Conservation (phyloP, 2,329 filamentous ascomycete genomes). For the Neonectria faginata region DNA sequence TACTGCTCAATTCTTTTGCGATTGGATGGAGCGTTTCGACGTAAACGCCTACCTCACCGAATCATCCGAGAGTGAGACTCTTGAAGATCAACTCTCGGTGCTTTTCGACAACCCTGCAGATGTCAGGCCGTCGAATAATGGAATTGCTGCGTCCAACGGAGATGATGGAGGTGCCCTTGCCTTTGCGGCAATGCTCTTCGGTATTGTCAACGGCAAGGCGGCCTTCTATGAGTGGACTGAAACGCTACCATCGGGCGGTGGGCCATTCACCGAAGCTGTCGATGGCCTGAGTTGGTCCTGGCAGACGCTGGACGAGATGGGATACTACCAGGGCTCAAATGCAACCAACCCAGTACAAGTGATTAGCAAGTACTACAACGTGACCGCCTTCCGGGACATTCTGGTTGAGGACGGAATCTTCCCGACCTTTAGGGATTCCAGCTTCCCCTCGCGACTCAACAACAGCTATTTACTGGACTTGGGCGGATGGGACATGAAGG, state of each 20-base stretch:
- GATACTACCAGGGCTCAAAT: constrained; percentile 32
- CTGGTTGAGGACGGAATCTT: constrained; percentile 3
- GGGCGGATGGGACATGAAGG: constrained; percentile 46
- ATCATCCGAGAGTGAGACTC: neutral
- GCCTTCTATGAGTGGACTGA: neutral
- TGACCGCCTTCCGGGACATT: constrained; percentile 11
- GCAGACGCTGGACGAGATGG: constrained; percentile 30
- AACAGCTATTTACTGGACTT: constrained; percentile 55
- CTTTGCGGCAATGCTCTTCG: constrained; percentile 24
- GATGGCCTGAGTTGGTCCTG: constrained; percentile 33
- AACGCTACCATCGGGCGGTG: neutral
- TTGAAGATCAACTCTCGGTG: neutral
- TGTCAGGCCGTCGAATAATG: constrained; percentile 9
- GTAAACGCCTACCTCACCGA: constrained; percentile 4
- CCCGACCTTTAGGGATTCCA: constrained; percentile 8
- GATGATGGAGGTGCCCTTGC: constrained; percentile 20
- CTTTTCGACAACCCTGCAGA: constrained; percentile 15
- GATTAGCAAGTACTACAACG: constrained; percentile 25
- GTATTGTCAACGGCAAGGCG: constrained; percentile 14
- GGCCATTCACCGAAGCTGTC: constrained; percentile 45
- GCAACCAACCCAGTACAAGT: constrained; percentile 17
- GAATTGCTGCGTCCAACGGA: constrained; percentile 18
- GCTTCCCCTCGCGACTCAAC: constrained; percentile 13
- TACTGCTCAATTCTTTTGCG: constrained; percentile 14
- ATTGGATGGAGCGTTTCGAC: constrained; percentile 27